These are phyloP conservation scores for Parascedosporium putredinis DNA, from an alignment of 2,329 filamentous ascomycete genomes.

Conservation along the genomic window DNA sequence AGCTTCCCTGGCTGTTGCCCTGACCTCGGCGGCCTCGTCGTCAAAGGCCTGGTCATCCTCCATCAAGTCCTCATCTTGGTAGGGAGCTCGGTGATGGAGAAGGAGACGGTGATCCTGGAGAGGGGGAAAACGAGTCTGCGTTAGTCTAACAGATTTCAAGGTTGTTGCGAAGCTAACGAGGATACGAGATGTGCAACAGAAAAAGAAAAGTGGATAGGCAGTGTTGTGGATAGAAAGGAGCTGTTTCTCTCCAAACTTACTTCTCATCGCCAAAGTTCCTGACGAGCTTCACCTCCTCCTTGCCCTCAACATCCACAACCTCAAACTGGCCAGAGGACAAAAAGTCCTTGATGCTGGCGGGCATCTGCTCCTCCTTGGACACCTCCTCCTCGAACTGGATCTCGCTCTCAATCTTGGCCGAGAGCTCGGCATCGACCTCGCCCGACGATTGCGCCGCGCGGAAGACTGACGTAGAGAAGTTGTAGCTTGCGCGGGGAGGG, in stretches of 20 bases:
- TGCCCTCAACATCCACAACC: conserved; percentile 69
- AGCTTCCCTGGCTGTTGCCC: conserved; percentile 37
- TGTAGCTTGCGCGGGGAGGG: conserved; percentile 17
- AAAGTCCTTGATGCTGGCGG: conserved; percentile 76
- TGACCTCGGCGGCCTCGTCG: conserved; percentile 35
- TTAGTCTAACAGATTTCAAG: no score
- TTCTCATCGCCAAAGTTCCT: conserved; percentile 81
- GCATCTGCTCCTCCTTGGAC: conserved; percentile 60
- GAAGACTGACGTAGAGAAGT: conserved; percentile 28
- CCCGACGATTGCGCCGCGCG: conserved; percentile 29
- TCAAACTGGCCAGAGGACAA: conserved; percentile 76
- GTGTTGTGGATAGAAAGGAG: no score
- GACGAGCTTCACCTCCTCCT: conserved; percentile 78
- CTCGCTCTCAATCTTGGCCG: conserved; percentile 77
- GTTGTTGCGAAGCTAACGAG: no score
- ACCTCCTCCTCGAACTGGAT: conserved; percentile 75
- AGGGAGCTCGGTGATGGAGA: conserved; percentile 76
- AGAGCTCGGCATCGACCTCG: conserved; percentile 67
- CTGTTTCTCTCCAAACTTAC: conserved; percentile 53
- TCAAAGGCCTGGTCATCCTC: conserved; percentile 44
- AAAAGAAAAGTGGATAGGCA: no score
- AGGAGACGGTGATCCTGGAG: conserved; percentile 59
- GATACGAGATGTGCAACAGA: conserved; percentile 2
- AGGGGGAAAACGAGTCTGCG: background rate
- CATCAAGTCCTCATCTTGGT: conserved; percentile 49